Evolutionary conservation across 2,329 filamentous ascomycete species (phyloP).

Genomic region (Colletotrichum spaethianum): DNA sequence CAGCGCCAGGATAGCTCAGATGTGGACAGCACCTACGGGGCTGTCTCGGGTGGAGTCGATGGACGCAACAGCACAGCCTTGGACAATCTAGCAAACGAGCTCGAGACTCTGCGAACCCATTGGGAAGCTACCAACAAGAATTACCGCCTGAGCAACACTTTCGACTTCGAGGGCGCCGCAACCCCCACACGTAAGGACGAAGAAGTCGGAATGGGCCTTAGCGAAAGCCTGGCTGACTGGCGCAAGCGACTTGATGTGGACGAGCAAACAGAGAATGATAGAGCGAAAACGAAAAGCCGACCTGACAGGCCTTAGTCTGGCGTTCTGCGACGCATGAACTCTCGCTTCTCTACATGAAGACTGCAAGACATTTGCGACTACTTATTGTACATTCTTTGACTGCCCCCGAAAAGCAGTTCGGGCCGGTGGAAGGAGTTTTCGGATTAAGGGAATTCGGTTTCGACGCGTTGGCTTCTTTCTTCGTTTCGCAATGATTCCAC

Average conservation of each 20-base stretch:
- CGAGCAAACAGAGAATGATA: conserved; percentile 48
- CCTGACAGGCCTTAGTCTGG: conserved; percentile 42
- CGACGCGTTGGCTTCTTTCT: conserved; percentile 28
- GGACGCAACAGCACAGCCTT: conserved; percentile 77
- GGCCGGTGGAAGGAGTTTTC: conserved; percentile 31
- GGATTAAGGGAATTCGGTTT: conserved; percentile 24
- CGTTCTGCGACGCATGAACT: conserved; percentile 43
- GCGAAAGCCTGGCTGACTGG: conserved; percentile 84
- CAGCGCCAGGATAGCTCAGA: conserved; percentile 70
- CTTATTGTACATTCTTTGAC: conserved; percentile 37
- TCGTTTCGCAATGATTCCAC: conserved; percentile 42
- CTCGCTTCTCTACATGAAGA: conserved; percentile 40
- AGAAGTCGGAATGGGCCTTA: conserved; percentile 67
- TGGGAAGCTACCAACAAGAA: conserved; percentile 98
- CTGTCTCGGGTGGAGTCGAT: conserved; percentile 59
- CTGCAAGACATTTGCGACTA: conserved; percentile 13
- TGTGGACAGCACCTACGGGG: conserved; percentile 74
- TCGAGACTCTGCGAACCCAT: conserved; percentile 89
- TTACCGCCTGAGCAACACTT: conserved; percentile 90
- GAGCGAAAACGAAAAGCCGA: conserved; percentile 42
- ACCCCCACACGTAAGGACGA: conserved; percentile 58
- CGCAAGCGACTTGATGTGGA: conserved; percentile 79
- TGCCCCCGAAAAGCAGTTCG: conserved; percentile 4
- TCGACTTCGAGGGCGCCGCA: conserved; percentile 79
- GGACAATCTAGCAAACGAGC: conserved; percentile 91